Base-by-base conservation (phyloP, 305 asterid species). In the Fraxinus baroniana region DNA sequence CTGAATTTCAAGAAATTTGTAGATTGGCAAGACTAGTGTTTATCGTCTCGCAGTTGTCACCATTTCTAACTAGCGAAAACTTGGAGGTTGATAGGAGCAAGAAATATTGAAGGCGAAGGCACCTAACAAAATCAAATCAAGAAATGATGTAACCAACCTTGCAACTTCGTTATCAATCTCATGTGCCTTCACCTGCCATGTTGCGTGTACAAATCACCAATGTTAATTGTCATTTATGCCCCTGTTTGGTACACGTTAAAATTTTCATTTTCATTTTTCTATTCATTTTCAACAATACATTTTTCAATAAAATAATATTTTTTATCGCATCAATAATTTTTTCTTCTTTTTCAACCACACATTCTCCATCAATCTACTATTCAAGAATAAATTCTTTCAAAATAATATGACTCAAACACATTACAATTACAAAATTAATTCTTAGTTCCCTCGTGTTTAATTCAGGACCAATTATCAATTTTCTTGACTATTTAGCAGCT, bases 101-200 rank as follows among this genome's bases (percentile, higher is more conserved):
- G 55, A 44, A 44, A 44, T 44, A 12, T 2, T 44, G 55, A 41
- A 41, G 13, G 17, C 3, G 55, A 44, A 44, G n/a, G 5, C 55
- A 12, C 55, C 55, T 44, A 10, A 12, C 0, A 12, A 6, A 20
- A n/a, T 10, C 18, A n/a, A 71, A 44, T 44, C 52, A 10, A 77
- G 70, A 82, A 80, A 74, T 80, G 83, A 80, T 80, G 80, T 36
- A 80, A 80, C 84, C 52, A 62, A 80, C 70, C 70, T 72, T 68
- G 30, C 15, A 71, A 66, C 81, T 62, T 78, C 36, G 35, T 18
- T 41, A 32, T 64, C 78, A 78, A 76, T 62, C 71, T 60, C 87
- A 87, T 86, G 80, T 86, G 89, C 82, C n/a, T 78, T 52, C 80
- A 85, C 85, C 86, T 52, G 82, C 82, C 80, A 22, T 77, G 62